These are phyloP conservation scores for Isabelozyma heimii DNA, from an alignment of 805 yeast genomes.

Conservation along the genomic window DNA sequence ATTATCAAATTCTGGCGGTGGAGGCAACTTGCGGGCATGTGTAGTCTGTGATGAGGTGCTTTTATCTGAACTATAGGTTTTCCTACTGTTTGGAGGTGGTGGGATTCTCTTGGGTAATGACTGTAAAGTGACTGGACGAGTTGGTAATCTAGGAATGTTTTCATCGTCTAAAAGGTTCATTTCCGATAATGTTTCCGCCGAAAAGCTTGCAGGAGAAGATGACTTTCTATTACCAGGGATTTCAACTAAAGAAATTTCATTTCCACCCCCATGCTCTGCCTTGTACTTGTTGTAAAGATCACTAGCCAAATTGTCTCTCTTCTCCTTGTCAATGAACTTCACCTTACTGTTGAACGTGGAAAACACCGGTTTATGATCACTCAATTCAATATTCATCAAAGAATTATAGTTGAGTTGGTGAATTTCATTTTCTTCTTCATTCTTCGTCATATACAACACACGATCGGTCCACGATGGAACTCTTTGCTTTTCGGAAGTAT, in stretches of 20 bases:
- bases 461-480: conserved; percentile 98
- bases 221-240: conserved; percentile 2
- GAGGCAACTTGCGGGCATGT: conserved; percentile 12
- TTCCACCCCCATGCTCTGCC: conserved; percentile 21
- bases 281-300: conserved; percentile 28
- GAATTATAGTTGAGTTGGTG: conserved; percentile 66
- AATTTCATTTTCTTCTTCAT: conserved; percentile 10
- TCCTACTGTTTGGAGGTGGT: conserved; percentile 26
- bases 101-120: conserved; percentile 23
- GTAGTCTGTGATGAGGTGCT: conserved; percentile 16
- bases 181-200: conserved; percentile 29
- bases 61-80: conserved; percentile 1
- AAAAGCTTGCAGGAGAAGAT: conserved; percentile 14
- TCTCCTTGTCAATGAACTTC: conserved; percentile 54
- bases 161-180: conserved; percentile 34
- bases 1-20: not conserved
- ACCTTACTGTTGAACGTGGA: conserved; percentile 71
- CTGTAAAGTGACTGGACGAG: conserved; percentile 11
- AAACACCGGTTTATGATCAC: conserved; percentile 94
- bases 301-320: conserved; percentile 24
- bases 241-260: conserved; percentile 8
- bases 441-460: conserved; percentile 61
- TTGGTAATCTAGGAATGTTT: conserved; percentile 20
- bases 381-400: conserved; percentile 54
- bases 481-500: conserved; percentile 87